Evolutionary conservation across 345 rosid species (phyloP).

Genomic region (Ceriops zippeliana): DNA sequence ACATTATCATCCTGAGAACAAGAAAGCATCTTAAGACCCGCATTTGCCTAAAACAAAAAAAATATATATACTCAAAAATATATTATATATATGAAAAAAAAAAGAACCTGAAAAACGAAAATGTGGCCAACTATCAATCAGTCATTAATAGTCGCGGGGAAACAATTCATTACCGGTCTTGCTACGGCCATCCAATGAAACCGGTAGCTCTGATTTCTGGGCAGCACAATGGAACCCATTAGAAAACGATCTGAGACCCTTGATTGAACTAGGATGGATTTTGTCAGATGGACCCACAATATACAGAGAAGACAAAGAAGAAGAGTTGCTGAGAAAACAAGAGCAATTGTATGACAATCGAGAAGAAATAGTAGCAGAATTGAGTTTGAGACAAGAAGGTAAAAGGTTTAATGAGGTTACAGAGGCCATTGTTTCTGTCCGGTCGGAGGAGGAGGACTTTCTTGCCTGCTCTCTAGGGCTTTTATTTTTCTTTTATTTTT

Average conservation of each 20-base stretch:
- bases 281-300: conserved; percentile 17
- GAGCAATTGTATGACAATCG: background rate
- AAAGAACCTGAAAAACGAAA: background rate
- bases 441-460: too few relatives aligned
- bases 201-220: conserved; percentile 26
- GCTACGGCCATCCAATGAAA: conserved; percentile 12
- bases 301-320: conserved; percentile 7
- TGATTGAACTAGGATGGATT: conserved; percentile 11
- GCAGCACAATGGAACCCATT: conserved; percentile 20
- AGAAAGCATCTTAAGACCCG: too few relatives aligned
- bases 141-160: background rate
- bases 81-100: too few relatives aligned
- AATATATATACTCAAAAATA: too few relatives aligned
- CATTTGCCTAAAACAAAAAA: too few relatives aligned
- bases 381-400: too few relatives aligned
- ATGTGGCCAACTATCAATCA: background rate
- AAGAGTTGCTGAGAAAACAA: background rate
- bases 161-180: conserved; percentile 28
- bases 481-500: too few relatives aligned
- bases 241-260: conserved; percentile 17
- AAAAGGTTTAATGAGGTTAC: too few relatives aligned
- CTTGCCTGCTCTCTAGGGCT: too few relatives aligned
- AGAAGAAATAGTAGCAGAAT: background rate
- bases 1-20: too few relatives aligned
- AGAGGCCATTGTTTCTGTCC: too few relatives aligned